phyloP scores from a whole-genome alignment of 1,284 basidiomycete genomes.

The Ganoderma sp. region DNA sequence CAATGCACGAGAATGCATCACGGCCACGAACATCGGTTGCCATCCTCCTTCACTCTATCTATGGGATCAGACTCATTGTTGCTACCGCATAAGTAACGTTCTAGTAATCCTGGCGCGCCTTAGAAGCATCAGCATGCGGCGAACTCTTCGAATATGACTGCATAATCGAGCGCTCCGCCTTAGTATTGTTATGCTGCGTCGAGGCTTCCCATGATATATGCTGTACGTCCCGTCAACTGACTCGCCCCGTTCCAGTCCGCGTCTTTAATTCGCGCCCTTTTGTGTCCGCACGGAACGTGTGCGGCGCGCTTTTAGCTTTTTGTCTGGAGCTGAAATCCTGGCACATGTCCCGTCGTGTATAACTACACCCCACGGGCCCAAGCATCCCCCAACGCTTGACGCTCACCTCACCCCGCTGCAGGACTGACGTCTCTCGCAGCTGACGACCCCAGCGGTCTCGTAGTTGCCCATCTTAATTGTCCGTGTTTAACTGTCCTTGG shows the following conservation, averaged over 20 bases:
- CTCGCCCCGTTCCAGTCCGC: conserved; percentile 3
- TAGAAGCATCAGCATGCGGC: conserved; percentile 4
- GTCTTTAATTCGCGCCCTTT: conserved; percentile 7
- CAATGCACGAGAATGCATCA: neutral
- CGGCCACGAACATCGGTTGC: neutral
- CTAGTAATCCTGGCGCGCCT: neutral
- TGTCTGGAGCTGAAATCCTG: conserved; percentile 8
- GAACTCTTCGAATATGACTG: conserved; percentile 3
- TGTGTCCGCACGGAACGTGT: conserved; percentile 11
- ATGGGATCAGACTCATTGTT: conserved; percentile 3
- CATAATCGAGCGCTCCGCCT: conserved; percentile 1
- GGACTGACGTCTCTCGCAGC: neutral
- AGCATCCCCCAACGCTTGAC: conserved; percentile 21
- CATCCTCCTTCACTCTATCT: conserved; percentile 2
- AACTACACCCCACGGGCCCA: neutral
- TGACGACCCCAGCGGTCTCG: conserved; percentile 30
- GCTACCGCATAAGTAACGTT: neutral
- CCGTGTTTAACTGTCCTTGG: neutral
- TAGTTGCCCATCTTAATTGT: conserved; percentile 12
- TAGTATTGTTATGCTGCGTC: conserved; percentile 5
- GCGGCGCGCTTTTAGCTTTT: conserved; percentile 2
- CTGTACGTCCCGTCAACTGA: conserved; percentile 7
- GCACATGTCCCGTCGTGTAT: conserved; percentile 9
- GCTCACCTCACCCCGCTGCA: conserved; percentile 8
- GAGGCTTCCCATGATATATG: conserved; percentile 6